Evolutionary conservation across 179 eudicot genomes (phyloP), one percentile per base, ranked within the genome.

Genomic region (Spergularia azorica): DNA sequence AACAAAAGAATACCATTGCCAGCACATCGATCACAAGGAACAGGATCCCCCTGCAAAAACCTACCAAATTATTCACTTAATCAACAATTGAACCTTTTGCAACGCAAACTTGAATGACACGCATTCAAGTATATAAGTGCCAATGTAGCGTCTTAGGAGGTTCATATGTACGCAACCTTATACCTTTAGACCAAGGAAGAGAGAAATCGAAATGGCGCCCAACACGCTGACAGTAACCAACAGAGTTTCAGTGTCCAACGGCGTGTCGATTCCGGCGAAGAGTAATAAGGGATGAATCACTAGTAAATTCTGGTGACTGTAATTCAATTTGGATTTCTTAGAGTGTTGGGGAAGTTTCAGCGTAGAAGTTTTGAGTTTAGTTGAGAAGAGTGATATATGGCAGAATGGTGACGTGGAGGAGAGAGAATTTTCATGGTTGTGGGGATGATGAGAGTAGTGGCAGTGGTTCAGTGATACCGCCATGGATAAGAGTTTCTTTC

Each of bases 41-140:
- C 95, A 70, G 98, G 98, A 87, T 95, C 98, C 69, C 98, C 98
- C 98, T 95, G 86, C 86, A 89, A 82, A 77, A 84, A 63, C 79
- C 83, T 70, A 80, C 73, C 83, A 54, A 85, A 81, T 77, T 76
- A 82, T 70, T 76, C 79, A 82, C 75, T 32, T 62, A 78, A 54
- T 15, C 71, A 75, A 50, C 63, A 77, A 43, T 73, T 51, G 32
- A 76, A 63, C 66, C 11, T 16, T 11, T 14, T 18, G 13, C 70
- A 65, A 72, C 12, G 9, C 18, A 1, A 60, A 73, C 26, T 43
- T 54, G 7, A 57, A 75, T 60, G 26, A 18, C 1, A 60, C 1
- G 20, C 32, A 60, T 60, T 60, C 63, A 60, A 60, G 9, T 4
- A 61, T 6, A 55, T 17, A 4, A 3, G 48, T 36, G 26, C 15